phyloP scores from a whole-genome alignment of 2,329 filamentous ascomycete genomes.

The Clarireedia paspali region DNA sequence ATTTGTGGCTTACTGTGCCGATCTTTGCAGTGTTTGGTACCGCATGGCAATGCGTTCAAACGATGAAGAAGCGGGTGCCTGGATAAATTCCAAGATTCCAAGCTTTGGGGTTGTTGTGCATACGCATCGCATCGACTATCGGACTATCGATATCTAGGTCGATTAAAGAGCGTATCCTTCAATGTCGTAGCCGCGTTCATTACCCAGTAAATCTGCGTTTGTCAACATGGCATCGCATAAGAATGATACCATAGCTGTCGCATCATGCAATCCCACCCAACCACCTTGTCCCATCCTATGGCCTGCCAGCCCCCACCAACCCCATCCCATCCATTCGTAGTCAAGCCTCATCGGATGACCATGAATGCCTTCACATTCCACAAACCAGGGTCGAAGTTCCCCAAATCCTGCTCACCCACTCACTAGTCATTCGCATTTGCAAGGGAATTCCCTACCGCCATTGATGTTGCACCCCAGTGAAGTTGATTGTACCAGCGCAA shows the following conservation, averaged over 20 bases:
- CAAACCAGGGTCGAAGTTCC: not conserved
- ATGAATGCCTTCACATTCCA: not conserved
- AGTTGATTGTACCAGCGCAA: not conserved
- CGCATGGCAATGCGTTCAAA: not conserved
- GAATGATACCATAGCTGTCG: too few relatives aligned
- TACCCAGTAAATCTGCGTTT: not conserved
- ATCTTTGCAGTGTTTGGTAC: constrained; percentile 3
- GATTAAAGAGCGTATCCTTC: not conserved
- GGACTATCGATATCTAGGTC: not conserved
- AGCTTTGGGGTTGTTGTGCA: not conserved
- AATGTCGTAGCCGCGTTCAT: not conserved
- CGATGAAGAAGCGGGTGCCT: not conserved
- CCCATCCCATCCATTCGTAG: not conserved
- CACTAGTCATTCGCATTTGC: not conserved
- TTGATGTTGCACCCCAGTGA: not conserved
- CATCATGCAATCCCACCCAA: not conserved
- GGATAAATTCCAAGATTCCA: not conserved
- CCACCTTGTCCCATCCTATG: not conserved
- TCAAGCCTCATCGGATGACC: constrained; percentile 4
- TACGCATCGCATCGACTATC: not conserved
- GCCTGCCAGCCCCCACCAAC: not conserved
- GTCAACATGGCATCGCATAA: not conserved
- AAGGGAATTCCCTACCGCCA: constrained; percentile 5
- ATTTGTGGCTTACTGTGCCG: not conserved
- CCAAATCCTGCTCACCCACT: not conserved